Percentiles rank a stretch among this genome's conserved stretches.
Evolutionary conservation across 2,329 filamentous ascomycete genomes (phyloP).

Genomic region (Tolypocladium amazonense): DNA sequence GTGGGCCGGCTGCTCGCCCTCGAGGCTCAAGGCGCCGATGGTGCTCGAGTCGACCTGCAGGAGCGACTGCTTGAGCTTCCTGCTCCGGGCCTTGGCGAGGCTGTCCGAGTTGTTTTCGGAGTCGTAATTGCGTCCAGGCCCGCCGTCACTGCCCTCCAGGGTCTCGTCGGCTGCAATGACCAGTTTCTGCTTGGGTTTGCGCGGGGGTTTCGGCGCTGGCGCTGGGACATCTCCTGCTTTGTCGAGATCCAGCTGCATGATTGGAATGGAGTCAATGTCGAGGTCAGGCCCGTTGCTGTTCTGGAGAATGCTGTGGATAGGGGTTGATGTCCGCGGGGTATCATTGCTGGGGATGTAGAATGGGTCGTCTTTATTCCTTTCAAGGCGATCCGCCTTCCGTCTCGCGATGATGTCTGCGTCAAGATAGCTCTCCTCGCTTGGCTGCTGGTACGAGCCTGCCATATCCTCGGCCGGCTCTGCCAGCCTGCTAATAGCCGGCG

Average conservation of each 20-base stretch:
- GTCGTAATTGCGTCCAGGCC: slow-evolving; percentile 37
- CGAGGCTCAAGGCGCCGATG: slow-evolving; percentile 62
- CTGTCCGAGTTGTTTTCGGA: slow-evolving; percentile 41
- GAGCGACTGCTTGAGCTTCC: slow-evolving; percentile 50
- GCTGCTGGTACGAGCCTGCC: slow-evolving; percentile 47
- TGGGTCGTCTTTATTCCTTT: slow-evolving; percentile 84
- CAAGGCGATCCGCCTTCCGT: slow-evolving; percentile 64
- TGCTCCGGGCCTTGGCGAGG: slow-evolving; percentile 35
- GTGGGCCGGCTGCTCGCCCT: slow-evolving; percentile 24
- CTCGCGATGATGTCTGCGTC: slow-evolving; percentile 65
- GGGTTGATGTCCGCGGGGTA: slow-evolving; percentile 57
- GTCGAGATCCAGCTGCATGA: slow-evolving; percentile 81
- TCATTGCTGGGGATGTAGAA: slow-evolving; percentile 68
- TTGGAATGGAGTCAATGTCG: slow-evolving; percentile 90
- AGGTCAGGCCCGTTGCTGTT: slow-evolving; percentile 66
- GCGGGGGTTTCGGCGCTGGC: slow-evolving; percentile 20
- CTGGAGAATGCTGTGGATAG: slow-evolving; percentile 66
- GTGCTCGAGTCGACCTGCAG: slow-evolving; percentile 82
- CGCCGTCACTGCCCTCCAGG: slow-evolving; percentile 42
- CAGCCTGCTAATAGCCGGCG: slow-evolving; percentile 44
- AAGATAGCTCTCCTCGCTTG: slow-evolving; percentile 52
- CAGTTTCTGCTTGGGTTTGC: slow-evolving; percentile 46
- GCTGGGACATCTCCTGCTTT: slow-evolving; percentile 26
- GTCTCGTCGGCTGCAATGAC: slow-evolving; percentile 66
- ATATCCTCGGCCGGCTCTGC: slow-evolving; percentile 38